Conservation (phyloP, 2,329 filamentous ascomycete species). For the Penicillium crustosum region DNA sequence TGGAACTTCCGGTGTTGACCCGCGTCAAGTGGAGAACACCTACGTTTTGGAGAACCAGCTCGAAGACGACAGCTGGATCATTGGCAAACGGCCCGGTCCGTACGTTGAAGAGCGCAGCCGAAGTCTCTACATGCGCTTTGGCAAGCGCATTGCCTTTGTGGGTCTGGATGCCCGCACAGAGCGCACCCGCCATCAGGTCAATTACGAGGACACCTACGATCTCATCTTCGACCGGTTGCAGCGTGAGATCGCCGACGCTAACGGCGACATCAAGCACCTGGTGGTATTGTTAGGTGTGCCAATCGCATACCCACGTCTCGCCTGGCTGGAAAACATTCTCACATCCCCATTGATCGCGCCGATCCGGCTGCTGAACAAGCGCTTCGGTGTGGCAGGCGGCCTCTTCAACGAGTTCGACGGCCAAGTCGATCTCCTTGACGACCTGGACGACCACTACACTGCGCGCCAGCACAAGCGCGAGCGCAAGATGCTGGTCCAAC, state of each 20-base stretch:
- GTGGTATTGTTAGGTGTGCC: constrained; percentile 68
- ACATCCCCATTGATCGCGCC: constrained; percentile 82
- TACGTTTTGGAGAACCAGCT: constrained; percentile 63
- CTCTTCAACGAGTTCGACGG: constrained; percentile 95
- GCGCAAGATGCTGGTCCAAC: constrained; percentile 68
- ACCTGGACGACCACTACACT: constrained; percentile 75
- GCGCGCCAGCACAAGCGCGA: constrained; percentile 88
- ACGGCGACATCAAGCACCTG: constrained; percentile 61
- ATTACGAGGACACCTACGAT: constrained; percentile 69
- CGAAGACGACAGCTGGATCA: constrained; percentile 73
- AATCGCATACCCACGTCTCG: constrained; percentile 70
- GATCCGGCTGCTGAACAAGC: constrained; percentile 83
- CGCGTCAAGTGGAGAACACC: constrained; percentile 69
- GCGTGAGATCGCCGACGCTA: constrained; percentile 51
- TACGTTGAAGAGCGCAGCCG: constrained; percentile 64
- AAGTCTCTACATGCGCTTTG: constrained; percentile 63
- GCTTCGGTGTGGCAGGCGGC: constrained; percentile 80
- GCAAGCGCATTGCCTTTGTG: constrained; percentile 63
- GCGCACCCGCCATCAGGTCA: constrained; percentile 89
- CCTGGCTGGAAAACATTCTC: constrained; percentile 95
- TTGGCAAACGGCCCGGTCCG: constrained; percentile 69
- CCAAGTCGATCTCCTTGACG: constrained; percentile 63
- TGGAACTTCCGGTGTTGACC: constrained; percentile 59
- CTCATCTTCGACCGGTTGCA: constrained; percentile 59
- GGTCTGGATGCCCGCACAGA: constrained; percentile 64